Conservation (phyloP, 768 basidiomycete genomes). For the Boletus edulis region DNA sequence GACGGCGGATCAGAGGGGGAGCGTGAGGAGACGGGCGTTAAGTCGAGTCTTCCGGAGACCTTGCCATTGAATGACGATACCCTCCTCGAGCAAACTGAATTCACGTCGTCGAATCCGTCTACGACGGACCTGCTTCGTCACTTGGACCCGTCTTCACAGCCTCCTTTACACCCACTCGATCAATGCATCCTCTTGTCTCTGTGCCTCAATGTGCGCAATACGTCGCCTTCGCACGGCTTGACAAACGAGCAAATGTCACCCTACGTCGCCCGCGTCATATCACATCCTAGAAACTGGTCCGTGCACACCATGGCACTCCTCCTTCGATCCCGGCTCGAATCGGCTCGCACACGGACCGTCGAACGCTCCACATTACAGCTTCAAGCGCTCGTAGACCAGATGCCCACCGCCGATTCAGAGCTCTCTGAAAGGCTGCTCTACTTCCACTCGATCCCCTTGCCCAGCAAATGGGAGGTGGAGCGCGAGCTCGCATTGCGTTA, state of each 20-base stretch:
- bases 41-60: constrained; percentile 62
- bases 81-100: constrained; percentile 89
- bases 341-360: constrained; percentile 84
- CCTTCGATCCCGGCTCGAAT: constrained; percentile 88
- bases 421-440: constrained; percentile 73
- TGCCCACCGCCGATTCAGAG: constrained; percentile 82
- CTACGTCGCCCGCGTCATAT: constrained; percentile 85
- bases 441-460: constrained; percentile 78
- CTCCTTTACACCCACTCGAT: constrained; percentile 87
- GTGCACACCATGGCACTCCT: constrained; percentile 96
- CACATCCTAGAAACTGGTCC: constrained; percentile 92
- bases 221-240: constrained; percentile 85
- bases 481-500: constrained; percentile 84
- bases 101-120: constrained; percentile 68
- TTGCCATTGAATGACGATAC: constrained; percentile 93
- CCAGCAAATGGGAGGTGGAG: constrained; percentile 93
- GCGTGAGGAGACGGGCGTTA: neutral
- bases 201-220: constrained; percentile 88
- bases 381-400: constrained; percentile 94
- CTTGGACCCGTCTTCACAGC: constrained; percentile 81
- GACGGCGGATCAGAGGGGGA: neutral
- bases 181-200: constrained; percentile 90
- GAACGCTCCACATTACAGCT: constrained; percentile 92
- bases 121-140: constrained; percentile 54
- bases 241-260: constrained; percentile 91